Base-by-base conservation (phyloP, 345 rosid species). In the Citropsis articulata region DNA sequence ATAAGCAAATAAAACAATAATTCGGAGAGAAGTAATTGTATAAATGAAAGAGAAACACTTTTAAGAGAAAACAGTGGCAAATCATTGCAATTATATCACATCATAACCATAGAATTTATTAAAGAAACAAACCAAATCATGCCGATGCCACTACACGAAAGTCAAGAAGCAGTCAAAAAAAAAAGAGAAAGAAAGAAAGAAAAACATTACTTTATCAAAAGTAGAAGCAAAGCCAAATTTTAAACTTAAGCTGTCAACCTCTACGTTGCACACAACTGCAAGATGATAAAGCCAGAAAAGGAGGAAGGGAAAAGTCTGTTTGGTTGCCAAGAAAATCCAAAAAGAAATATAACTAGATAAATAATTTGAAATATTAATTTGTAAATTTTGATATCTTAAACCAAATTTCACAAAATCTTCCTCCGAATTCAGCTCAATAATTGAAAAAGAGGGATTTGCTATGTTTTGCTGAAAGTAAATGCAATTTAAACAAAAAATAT, bases 121-220 rank as follows among this genome's bases (percentile, higher is more conserved):
- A 75, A 84, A 84, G 78, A 73, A 84, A 77, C 64, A 78, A 86
- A 84, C 81, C 84, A 79, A 87, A 89, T 87, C 86, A 88, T 82
- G 83, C 40, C 78, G 62, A 81, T 68, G 48, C 82, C 83, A 85
- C 78, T 80, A 69, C 25, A 64, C 77, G 77, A 77, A 83, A 79
- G 85, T 56, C 74, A 85, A 79, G 83, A 81, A 89, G 79, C 78
- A 69, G 66, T 68, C 73, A 38, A 70, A 79, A 53, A 78, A 83
- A 79, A 21, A 50, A 14, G 4, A 45, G 31, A 4, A 10, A 45
- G 18, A 12, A 53, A 53, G 21, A 10, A 0, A 42, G 50, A 13
- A 18, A 53, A 53, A 18, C 57, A 18, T 45, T 57, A 53, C 84
- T 81, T 81, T 72, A 75, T 66, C 70, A 79, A 91, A 90, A 85